Conservation (phyloP, 2,329 filamentous ascomycete species). For the Fusarium mangiferae region DNA sequence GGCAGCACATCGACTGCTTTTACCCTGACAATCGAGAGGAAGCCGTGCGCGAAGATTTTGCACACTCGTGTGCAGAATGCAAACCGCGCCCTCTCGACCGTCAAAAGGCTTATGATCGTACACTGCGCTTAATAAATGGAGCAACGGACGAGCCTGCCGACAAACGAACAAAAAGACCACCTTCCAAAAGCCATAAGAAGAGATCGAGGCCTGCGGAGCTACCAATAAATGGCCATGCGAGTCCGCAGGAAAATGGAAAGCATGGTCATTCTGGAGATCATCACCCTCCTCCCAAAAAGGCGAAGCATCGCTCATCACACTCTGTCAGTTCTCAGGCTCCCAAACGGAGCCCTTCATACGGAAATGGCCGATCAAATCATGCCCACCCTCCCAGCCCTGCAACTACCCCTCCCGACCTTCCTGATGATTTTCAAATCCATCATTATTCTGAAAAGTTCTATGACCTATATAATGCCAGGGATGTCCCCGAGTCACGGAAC, state of each 20-base stretch:
- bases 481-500: slow-evolving; percentile 69
- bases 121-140: slow-evolving; percentile 66
- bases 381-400: slow-evolving; percentile 77
- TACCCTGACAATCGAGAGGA: slow-evolving; percentile 79
- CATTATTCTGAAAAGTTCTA: slow-evolving; percentile 81
- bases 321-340: slow-evolving; percentile 77
- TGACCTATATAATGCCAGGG: slow-evolving; percentile 74
- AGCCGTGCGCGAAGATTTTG: slow-evolving; percentile 75
- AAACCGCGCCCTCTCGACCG: slow-evolving; percentile 79
- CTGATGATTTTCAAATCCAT: slow-evolving; percentile 71
- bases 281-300: slow-evolving; percentile 75
- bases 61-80: slow-evolving; percentile 92
- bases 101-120: slow-evolving; percentile 77
- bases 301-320: slow-evolving; percentile 84
- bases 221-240: slow-evolving; percentile 73
- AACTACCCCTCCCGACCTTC: slow-evolving; percentile 75
- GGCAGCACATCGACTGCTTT: slow-evolving; percentile 98
- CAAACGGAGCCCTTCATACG: slow-evolving; percentile 72
- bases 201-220: slow-evolving; percentile 78
- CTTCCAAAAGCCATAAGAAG: slow-evolving; percentile 88
- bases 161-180: slow-evolving; percentile 78
- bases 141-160: slow-evolving; percentile 64
- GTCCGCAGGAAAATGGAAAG: slow-evolving; percentile 66
- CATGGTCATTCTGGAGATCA: slow-evolving; percentile 57
- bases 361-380: slow-evolving; percentile 69